phyloP scores from a whole-genome alignment of 768 basidiomycete species.

The Xerocomus spinulosus region DNA sequence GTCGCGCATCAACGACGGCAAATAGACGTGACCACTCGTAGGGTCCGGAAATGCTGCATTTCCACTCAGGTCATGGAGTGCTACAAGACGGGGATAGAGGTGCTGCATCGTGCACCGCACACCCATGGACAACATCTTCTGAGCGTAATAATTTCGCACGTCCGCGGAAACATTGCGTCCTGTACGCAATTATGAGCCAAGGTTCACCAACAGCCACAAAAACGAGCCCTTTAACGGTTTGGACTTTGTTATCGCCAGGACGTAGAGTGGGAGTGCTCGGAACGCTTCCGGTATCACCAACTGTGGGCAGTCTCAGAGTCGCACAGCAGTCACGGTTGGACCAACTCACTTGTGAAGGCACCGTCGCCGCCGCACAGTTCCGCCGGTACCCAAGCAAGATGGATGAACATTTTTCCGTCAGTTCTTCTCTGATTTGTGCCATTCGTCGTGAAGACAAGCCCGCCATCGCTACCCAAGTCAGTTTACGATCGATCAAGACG shows the following conservation, averaged over 20 bases:
- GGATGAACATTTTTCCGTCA: conserved; percentile 80
- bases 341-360: conserved; percentile 65
- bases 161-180: conserved; percentile 90
- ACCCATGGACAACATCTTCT: conserved; percentile 66
- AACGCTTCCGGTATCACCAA: conserved; percentile 93
- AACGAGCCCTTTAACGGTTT: conserved; percentile 86
- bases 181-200: conserved; percentile 28
- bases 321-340: neutral
- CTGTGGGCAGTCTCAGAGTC: conserved; percentile 38
- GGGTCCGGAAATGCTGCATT: conserved; percentile 64
- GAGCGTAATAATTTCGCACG: conserved; percentile 82
- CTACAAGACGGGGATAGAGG: conserved; percentile 85
- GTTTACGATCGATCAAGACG: neutral
- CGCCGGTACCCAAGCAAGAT: conserved; percentile 82
- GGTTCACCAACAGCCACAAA: neutral
- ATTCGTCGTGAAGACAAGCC: conserved; percentile 57
- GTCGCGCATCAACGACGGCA: conserved; percentile 77
- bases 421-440: conserved; percentile 72
- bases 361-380: conserved; percentile 79
- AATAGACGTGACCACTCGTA: conserved; percentile 50
- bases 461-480: conserved; percentile 53
- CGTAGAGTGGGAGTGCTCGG: conserved; percentile 78
- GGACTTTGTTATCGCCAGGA: conserved; percentile 76
- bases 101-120: conserved; percentile 68
- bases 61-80: conserved; percentile 79